Evolutionary conservation across 257 asterid species (phyloP).

Genomic region (Cinchona pubescens): DNA sequence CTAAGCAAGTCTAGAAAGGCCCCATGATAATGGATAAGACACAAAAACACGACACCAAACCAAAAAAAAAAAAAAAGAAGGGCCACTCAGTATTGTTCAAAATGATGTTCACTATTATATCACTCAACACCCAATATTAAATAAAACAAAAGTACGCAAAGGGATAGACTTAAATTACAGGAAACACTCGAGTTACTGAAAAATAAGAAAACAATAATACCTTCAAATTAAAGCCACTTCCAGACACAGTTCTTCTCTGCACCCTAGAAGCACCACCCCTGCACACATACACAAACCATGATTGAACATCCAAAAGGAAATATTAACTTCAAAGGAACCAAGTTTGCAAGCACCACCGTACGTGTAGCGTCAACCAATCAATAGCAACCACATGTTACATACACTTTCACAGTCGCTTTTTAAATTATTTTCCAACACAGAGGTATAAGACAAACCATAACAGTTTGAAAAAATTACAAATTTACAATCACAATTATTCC

Average conservation of each 20-base stretch:
- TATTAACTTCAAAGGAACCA: conserved; percentile 8
- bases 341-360: conserved; percentile 14
- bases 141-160: too few relatives aligned
- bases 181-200: background rate
- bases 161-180: too few relatives aligned
- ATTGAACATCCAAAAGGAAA: conserved; percentile 25
- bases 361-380: conserved; percentile 5
- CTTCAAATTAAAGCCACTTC: conserved; percentile 52
- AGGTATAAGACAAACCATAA: conserved; percentile 24
- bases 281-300: conserved; percentile 33
- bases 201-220: conserved; percentile 26
- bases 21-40: too few relatives aligned
- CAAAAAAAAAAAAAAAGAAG: too few relatives aligned
- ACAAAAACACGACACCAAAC: too few relatives aligned
- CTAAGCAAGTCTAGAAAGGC: too few relatives aligned
- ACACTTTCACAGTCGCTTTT: conserved; percentile 20
- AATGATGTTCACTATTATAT: too few relatives aligned
- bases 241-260: conserved; percentile 46
- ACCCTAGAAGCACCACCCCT: conserved; percentile 45
- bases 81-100: too few relatives aligned
- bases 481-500: conserved; percentile 11
- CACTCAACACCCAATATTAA: too few relatives aligned
- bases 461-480: conserved; percentile 19
- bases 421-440: conserved; percentile 21
- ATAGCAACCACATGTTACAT: conserved; percentile 2